Percentiles rank a stretch among this genome's conserved stretches.
Evolutionary conservation across 192 early-diverging fungal species (phyloP).

Genomic region (Radiomyces spectabilis): DNA sequence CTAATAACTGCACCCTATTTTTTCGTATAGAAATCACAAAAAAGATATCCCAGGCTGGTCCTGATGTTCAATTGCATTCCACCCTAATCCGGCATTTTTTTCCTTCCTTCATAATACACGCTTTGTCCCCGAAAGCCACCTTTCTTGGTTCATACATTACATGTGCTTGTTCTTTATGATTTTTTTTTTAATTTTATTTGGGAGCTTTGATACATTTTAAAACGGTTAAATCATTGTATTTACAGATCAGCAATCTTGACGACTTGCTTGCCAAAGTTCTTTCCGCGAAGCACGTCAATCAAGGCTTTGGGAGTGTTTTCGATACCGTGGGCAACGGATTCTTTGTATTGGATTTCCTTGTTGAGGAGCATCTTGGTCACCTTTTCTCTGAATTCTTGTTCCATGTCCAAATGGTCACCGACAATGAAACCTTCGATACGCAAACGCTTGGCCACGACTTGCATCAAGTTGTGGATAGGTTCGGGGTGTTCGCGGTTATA

Average conservation of each 20-base stretch:
- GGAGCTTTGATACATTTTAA: too few species aligned
- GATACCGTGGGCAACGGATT: constrained; percentile 53
- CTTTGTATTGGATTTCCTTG: constrained; percentile 53
- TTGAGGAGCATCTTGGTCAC: constrained; percentile 48
- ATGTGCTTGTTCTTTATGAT: too few species aligned
- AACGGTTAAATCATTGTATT: too few species aligned
- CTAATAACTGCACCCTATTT: too few species aligned
- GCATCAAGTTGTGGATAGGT: constrained; percentile 47
- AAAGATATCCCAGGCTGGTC: too few species aligned
- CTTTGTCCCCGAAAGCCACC: too few species aligned
- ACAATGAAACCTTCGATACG: constrained; percentile 63
- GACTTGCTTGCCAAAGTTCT: constrained; percentile 63
- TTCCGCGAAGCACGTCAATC: constrained; percentile 53
- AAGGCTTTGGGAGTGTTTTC: constrained; percentile 58
- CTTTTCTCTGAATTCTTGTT: constrained; percentile 48
- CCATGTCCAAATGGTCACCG: constrained; percentile 34
- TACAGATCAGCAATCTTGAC: constrained; percentile 46
- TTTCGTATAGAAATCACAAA: too few species aligned
- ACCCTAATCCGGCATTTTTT: too few species aligned
- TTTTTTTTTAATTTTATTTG: too few species aligned
- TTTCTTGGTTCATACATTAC: too few species aligned
- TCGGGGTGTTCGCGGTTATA: constrained; percentile 46
- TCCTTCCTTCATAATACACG: too few species aligned
- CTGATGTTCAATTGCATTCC: too few species aligned
- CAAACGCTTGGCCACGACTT: constrained; percentile 48